Evolutionary conservation across 805 yeast species (phyloP), one percentile per base, ranked within the genome.

Genomic region (Schwanniomyces vanrijiae): DNA sequence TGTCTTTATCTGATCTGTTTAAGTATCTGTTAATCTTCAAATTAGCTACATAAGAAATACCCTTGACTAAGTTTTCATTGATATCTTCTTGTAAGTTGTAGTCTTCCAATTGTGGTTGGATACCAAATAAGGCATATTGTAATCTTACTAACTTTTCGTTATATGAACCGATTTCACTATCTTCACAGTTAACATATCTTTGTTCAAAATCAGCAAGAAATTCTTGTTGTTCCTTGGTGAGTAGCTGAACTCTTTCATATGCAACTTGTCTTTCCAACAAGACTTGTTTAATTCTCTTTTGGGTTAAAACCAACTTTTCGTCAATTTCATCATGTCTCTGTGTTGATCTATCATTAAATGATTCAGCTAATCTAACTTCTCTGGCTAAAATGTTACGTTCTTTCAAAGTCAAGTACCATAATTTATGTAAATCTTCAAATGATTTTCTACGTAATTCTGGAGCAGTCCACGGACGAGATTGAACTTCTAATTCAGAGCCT

Each of bases 371-470:
- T 52, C 85, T 82, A 46, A 75, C 73, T 65, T 94, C 98, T 56
- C 96, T 78, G 28, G 82, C 83, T 47, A 92, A 66, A 11, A 81
- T 69, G 64, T 94, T 94, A 55, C 96, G 75, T 66, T 94, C 96
- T 62, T 82, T 87, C 54, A 92, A 68, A 55, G 91, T 82, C 38
- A 86, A 77, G 64, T 89, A 92, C 98, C 99, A 94, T 58, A 94
- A 73, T 31, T 83, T 80, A 66, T 94, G 99, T 56, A 94, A 73
- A 62, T 94, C 99, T 35, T 90, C 94, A 61, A 90, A 94, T 14
- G 89, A 82, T 66, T 94, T 94, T 51, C 95, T 79, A 64, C 99
- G 83, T 57, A 94, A 78, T 63, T 92, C 98, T 3, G 90, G 86
- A 45, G 90, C 76, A 5, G 86, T 70, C 99, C 99, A 94, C 4